Percentiles rank a stretch among this genome's conserved stretches.
Conservation (phyloP, 1,139 yeast genomes). For the Taphrina communis region DNA sequence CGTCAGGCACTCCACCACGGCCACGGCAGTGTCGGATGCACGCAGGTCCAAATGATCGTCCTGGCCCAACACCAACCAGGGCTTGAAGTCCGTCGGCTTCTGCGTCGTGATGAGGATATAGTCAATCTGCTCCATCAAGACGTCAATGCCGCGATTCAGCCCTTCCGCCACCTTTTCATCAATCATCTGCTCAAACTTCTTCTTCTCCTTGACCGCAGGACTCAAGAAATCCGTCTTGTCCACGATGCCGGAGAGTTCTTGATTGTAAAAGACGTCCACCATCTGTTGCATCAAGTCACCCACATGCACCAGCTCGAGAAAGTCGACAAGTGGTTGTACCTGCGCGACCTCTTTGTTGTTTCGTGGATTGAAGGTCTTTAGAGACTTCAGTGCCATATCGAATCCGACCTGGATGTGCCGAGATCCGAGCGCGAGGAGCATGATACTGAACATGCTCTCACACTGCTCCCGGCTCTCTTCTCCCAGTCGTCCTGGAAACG, state of each 20-base stretch:
- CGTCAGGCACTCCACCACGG: conserved; percentile 66
- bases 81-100: conserved; percentile 62
- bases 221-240: conserved; percentile 78
- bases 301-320: conserved; percentile 86
- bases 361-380: conserved; percentile 73
- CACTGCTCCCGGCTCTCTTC: conserved; percentile 52
- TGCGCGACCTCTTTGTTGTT: conserved; percentile 50
- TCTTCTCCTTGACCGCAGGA: conserved; percentile 79
- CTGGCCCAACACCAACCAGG: conserved; percentile 49
- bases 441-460: conserved; percentile 68
- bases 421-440: conserved; percentile 68
- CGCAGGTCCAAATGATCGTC: conserved; percentile 37
- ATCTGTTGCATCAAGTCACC: conserved; percentile 93
- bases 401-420: conserved; percentile 82
- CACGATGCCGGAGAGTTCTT: conserved; percentile 74
- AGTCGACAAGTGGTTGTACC: conserved; percentile 82
- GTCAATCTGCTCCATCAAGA: conserved; percentile 76
- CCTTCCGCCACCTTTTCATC: conserved; percentile 94
- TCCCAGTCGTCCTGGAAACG: conserved; percentile 51
- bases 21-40: conserved; percentile 55
- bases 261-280: conserved; percentile 88
- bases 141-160: conserved; percentile 84
- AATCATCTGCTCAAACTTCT: conserved; percentile 75
- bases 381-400: conserved; percentile 72
- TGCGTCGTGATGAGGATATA: conserved; percentile 60